These are phyloP conservation scores for Cinnamomum micranthum DNA, from an alignment of 164 flowering plant genomes.

Conservation along the genomic window DNA sequence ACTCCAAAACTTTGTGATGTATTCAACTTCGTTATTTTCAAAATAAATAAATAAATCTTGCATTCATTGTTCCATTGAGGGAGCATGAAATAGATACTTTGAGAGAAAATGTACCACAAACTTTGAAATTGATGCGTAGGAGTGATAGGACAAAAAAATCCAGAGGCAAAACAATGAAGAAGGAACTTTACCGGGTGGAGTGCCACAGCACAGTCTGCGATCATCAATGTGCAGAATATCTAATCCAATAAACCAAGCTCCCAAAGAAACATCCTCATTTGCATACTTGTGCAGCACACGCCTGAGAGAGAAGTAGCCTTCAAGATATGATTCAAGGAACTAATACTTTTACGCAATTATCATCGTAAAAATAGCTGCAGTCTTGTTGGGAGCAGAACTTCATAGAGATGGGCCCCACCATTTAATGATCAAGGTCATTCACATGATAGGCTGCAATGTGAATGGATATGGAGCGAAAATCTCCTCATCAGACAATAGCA, in stretches of 20 bases:
- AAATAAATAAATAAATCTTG: no score
- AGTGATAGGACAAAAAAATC: neutral
- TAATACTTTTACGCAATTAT: neutral
- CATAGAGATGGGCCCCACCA: neutral
- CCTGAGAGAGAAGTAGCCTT: conserved; percentile 30
- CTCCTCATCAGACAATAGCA: neutral
- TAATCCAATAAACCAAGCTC: conserved; percentile 89
- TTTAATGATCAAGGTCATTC: neutral
- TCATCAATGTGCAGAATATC: conserved; percentile 89
- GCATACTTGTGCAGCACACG: conserved; percentile 82
- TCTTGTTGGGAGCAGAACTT: neutral
- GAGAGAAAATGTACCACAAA: neutral
- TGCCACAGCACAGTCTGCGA: conserved; percentile 84
- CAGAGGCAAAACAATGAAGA: neutral
- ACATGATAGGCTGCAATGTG: neutral
- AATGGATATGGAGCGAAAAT: neutral
- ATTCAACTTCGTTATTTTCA: neutral
- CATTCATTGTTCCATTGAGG: neutral
- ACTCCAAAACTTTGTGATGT: no score
- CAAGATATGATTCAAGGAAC: neutral
- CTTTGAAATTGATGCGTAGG: neutral
- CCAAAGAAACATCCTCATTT: conserved; percentile 90
- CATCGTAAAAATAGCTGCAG: neutral
- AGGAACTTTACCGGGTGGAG: conserved; percentile 66
- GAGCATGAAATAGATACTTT: neutral